Evolutionary conservation across 2,329 filamentous ascomycete genomes (phyloP), one percentile per base, ranked within the genome.

Genomic region (Esteya vermicola): DNA sequence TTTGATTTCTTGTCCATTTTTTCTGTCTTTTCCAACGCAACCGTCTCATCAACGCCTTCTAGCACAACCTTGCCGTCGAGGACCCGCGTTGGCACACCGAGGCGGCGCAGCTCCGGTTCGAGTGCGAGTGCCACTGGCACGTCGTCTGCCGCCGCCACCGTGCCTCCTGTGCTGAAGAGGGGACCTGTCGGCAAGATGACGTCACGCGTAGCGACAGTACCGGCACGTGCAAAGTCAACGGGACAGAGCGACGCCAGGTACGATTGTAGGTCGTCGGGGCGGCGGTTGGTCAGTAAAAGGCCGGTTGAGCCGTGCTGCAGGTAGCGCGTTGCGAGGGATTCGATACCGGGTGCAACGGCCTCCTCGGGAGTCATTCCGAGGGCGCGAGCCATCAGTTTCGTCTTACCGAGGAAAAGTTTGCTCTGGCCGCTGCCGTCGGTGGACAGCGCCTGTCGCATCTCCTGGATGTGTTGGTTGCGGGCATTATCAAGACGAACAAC

Each of bases 391-490:
- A 96, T 96, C 60, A 98, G 88, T 66, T 96, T 96, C 44, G 89
- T 96, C 69, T 96, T 98, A 65, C 89, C 91, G 63, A 95, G 96
- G 76, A 96, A 96, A 58, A 98, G 68, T 52, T 83, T 76, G 67
- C 82, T 82, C 65, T 95, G n/a, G n/a, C n/a, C n/a, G n/a, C n/a
- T n/a, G n/a, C n/a, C n/a, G n/a, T n/a, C n/a, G n/a, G n/a, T 86
- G 37, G 70, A 70, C 51, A 95, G 78, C 53, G 94, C 81, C 49
- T 78, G 74, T 51, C 28, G 28, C 28, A 31, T 14, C 28, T 16
- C 28, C 10, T 16, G 94, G 54, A 96, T 67, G 62, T 94, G 88
- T 52, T 80, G 93, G 67, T 98, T 98, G 59, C 91, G 85, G 85
- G 94, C 94, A 68, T 96, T 95, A 57, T 93, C 84, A 51, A 98